A percentile compares a stretch with the other conserved stretches of the same genome.
Conservation (phyloP, 208 protist genomes). For the Crithidia brevicula region DNA sequence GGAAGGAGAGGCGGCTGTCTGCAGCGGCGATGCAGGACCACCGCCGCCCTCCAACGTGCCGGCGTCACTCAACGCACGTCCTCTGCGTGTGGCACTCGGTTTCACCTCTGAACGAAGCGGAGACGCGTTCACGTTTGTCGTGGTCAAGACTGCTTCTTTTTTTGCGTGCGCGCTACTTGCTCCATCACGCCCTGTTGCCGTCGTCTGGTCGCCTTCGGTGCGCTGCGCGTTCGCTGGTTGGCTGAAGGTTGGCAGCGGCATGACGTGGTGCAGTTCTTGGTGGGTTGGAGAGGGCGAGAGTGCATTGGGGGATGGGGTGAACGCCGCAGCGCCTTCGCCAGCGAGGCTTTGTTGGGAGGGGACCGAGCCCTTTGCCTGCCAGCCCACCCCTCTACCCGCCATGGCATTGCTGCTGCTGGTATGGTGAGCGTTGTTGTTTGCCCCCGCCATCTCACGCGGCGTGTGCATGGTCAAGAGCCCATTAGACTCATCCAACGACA, state of each 20-base stretch:
- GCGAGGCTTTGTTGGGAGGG: conserved; percentile 5
- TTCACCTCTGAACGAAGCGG: too few species aligned
- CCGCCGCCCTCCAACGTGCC: too few species aligned
- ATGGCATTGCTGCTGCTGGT: not conserved
- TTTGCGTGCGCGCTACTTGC: too few species aligned
- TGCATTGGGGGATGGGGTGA: not conserved
- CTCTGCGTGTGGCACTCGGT: too few species aligned
- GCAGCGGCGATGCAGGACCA: too few species aligned
- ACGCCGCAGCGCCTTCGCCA: not conserved
- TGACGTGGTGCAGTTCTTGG: conserved; percentile 1
- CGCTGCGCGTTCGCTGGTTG: not conserved
- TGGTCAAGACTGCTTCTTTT: too few species aligned
- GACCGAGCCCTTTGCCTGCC: too few species aligned
- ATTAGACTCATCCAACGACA: conserved; percentile 28
- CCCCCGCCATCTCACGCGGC: conserved; percentile 1
- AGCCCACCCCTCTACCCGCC: too few species aligned
- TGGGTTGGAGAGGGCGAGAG: not conserved
- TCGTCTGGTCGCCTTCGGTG: not conserved
- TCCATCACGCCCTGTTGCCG: not conserved
- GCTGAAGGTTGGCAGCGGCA: conserved; percentile 17
- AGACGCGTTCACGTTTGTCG: not conserved
- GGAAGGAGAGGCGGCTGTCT: too few species aligned
- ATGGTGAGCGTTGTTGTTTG: not conserved
- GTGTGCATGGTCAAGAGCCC: conserved; percentile 12
- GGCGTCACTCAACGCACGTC: too few species aligned